phyloP scores from a whole-genome alignment of 2,329 filamentous ascomycete genomes.

The Biscogniauxia marginata region DNA sequence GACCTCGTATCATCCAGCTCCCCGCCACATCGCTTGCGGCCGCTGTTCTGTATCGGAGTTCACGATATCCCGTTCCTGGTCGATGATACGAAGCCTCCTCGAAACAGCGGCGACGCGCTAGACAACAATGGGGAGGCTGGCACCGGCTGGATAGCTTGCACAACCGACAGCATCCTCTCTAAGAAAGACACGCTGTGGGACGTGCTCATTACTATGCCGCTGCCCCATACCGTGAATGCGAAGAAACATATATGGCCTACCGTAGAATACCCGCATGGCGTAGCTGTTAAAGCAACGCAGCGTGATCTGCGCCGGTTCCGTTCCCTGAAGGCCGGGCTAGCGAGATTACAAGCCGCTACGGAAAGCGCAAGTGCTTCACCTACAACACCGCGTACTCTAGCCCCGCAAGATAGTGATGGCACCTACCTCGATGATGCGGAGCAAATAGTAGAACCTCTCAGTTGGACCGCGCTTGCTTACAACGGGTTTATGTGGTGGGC shows the following conservation, averaged over 20 bases:
- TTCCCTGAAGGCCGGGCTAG: slow-evolving; percentile 63
- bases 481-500: slow-evolving; percentile 90
- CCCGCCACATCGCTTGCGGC: slow-evolving; percentile 65
- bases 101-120: slow-evolving; percentile 33
- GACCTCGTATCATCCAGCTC: slow-evolving; percentile 65
- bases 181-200: slow-evolving; percentile 89
- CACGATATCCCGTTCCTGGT: slow-evolving; percentile 84
- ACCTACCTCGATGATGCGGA: slow-evolving; percentile 25
- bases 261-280: slow-evolving; percentile 64
- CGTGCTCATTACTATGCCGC: slow-evolving; percentile 79
- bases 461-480: slow-evolving; percentile 75
- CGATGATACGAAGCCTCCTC: slow-evolving; percentile 52
- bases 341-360: slow-evolving; percentile 38
- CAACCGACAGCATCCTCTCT: slow-evolving; percentile 87
- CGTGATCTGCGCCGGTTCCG: slow-evolving; percentile 82
- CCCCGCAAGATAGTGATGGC: slow-evolving; percentile 17
- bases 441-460: slow-evolving; percentile 59
- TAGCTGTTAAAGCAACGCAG: slow-evolving; percentile 78
- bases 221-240: slow-evolving; percentile 55
- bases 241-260: slow-evolving; percentile 70
- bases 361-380: slow-evolving; percentile 20
- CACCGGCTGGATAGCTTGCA: slow-evolving; percentile 87
- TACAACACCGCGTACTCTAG: slow-evolving; percentile 16
- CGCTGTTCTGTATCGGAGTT: slow-evolving; percentile 90
- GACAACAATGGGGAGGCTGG: slow-evolving; percentile 46